Base-by-base conservation (phyloP, 208 protist species). In the Wallacemonas sp. region DNA sequence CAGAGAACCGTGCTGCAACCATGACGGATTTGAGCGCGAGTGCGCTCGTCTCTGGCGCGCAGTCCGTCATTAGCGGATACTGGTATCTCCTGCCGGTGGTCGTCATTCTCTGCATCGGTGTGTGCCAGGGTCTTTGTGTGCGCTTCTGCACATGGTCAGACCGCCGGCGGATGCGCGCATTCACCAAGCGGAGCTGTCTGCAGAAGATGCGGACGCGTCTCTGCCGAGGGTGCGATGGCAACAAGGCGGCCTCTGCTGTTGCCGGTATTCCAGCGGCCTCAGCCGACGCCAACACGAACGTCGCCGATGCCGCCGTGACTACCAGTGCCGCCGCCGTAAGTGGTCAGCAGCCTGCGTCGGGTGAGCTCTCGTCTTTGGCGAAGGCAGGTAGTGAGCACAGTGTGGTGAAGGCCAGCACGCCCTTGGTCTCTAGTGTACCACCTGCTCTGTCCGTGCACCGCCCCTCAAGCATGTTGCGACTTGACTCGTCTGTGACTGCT, bases 61-160 rank as follows among this genome's bases (percentile, higher is more conserved):
- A 63, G 30, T 63, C 36, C 39, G 22, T 48, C 21, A 12, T 57
- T 4, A 55, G 41, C 15, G 24, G n/a, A 13, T 76, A 72, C 66
- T 72, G 64, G 65, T 72, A 55, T 46, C 44, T 68, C 27, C 29
- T 72, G 4, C 1, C 67, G 0, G 52, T 73, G 0, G 53, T 17
- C 17, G 22, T 46, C 3, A 34, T 81, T 9, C 12, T 81, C 10
- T 8, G 4, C 24, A 3, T 66, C 13, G 61, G 61, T 34, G 17
- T 42, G 12, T 54, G 45, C 45, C 39, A 66, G 39, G 15, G 33
- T 21, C 19, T 45, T 19, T 38, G 45, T 21, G 22, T 46, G 42
- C 61, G 44, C 19, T 33, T 46, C 17, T 46, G 19, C 10, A 33
- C 45, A 4, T 66, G 61, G 61, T 66, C 38, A 3, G 61, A 66